Percentiles rank a stretch among this genome's conserved stretches.
phyloP scores from a whole-genome alignment of 1,284 basidiomycete genomes.

The Trichosporon sp. region DNA sequence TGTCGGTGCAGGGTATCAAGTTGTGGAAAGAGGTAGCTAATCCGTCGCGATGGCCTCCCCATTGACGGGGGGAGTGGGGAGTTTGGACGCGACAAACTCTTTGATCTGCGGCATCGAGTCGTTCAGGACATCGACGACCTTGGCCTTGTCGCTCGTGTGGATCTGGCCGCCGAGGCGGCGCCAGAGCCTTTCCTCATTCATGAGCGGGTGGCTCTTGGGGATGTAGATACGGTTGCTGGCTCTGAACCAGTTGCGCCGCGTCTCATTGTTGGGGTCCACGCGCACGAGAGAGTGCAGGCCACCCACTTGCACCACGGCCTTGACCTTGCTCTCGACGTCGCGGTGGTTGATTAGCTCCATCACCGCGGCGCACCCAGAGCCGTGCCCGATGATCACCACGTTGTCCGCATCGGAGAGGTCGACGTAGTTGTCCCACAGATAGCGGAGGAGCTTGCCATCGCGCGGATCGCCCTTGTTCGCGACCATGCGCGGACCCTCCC shows the following conservation, averaged over 20 bases:
- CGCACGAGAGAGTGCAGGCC: constrained; percentile 62
- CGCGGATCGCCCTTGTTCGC: constrained; percentile 37
- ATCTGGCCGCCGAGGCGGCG: constrained; percentile 53
- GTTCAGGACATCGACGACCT: constrained; percentile 53
- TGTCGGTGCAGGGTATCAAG: constrained; percentile 3
- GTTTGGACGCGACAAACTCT: constrained; percentile 43
- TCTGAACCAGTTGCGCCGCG: constrained; percentile 51
- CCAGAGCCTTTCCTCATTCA: constrained; percentile 49
- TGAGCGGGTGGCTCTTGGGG: constrained; percentile 46
- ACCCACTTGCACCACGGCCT: constrained; percentile 74
- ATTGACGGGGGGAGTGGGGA: constrained; percentile 23
- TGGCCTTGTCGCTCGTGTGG: constrained; percentile 43
- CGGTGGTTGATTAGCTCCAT: constrained; percentile 72
- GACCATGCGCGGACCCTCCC: constrained; percentile 41
- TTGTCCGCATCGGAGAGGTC: constrained; percentile 70
- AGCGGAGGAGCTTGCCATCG: constrained; percentile 66
- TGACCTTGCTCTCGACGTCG: constrained; percentile 66
- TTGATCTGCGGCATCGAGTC: constrained; percentile 50
- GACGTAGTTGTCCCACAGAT: constrained; percentile 95
- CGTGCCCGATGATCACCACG: constrained; percentile 83
- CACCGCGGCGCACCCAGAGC: constrained; percentile 73
- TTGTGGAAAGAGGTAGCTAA: background rate
- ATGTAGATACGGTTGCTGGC: constrained; percentile 51
- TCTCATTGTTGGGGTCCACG: constrained; percentile 49
- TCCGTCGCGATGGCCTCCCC: background rate